phyloP scores from a whole-genome alignment of 257 asterid genomes.

The Penstemon barbatus region DNA sequence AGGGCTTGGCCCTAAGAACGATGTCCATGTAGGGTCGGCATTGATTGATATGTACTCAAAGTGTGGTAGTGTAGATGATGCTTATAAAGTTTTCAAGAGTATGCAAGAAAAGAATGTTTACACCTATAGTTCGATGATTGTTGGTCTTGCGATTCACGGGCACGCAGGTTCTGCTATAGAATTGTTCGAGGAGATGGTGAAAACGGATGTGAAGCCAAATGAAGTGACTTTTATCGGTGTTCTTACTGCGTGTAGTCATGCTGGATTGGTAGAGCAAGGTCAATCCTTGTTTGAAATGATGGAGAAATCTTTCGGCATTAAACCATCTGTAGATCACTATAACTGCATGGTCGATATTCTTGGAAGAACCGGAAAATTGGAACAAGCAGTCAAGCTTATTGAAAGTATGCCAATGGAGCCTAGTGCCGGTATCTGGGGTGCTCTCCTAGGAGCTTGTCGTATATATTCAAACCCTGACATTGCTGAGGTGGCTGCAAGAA shows the following conservation, averaged over 20 bases:
- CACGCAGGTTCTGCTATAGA: conserved; percentile 53
- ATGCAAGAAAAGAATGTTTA: conserved; percentile 56
- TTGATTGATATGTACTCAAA: conserved; percentile 85
- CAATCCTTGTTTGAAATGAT: conserved; percentile 44
- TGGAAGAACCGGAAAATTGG: conserved; percentile 59
- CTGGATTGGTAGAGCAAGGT: conserved; percentile 72
- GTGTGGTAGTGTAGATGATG: conserved; percentile 76
- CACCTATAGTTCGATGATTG: conserved; percentile 73
- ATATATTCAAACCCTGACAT: conserved; percentile 51
- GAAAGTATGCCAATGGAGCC: conserved; percentile 65
- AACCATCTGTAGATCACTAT: conserved; percentile 61
- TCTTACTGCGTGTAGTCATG: conserved; percentile 78
- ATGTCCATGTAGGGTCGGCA: conserved; percentile 67
- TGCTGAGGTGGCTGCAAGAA: conserved; percentile 72
- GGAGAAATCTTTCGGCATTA: conserved; percentile 48
- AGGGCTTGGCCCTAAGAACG: conserved; percentile 47
- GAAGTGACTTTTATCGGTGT: conserved; percentile 73
- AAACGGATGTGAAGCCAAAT: conserved; percentile 59
- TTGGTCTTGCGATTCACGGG: conserved; percentile 76
- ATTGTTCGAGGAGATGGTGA: conserved; percentile 69
- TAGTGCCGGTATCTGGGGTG: conserved; percentile 79
- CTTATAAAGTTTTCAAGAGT: conserved; percentile 43
- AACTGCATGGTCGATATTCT: conserved; percentile 74
- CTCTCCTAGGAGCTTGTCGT: conserved; percentile 77
- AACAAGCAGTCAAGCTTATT: conserved; percentile 57